phyloP scores from a whole-genome alignment of 371 early-diverging fungal genomes.

The Zychaea mexicana region DNA sequence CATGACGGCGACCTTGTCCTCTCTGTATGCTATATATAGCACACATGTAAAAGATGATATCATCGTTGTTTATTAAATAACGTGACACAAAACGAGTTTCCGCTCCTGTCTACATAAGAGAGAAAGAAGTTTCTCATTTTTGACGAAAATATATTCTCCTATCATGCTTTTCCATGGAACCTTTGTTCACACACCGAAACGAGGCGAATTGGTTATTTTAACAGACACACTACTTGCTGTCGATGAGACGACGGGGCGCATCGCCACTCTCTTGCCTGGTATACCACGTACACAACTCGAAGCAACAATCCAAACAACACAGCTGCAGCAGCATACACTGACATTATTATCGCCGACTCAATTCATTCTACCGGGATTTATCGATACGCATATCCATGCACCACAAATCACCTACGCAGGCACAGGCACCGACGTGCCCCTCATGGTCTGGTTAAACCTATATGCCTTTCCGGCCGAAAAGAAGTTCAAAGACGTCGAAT shows the following conservation, averaged over 20 bases:
- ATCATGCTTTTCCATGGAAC: conserved; percentile 13
- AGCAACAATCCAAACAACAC: too few relatives aligned
- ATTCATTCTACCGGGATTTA: conserved; percentile 64
- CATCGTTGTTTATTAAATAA: too few relatives aligned
- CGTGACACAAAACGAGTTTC: not conserved
- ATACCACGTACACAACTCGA: too few relatives aligned
- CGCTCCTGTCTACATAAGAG: not conserved
- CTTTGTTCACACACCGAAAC: conserved; percentile 12
- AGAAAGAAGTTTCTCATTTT: not conserved
- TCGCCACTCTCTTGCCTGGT: too few relatives aligned
- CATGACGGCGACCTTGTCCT: too few relatives aligned
- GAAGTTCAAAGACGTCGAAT: conserved; percentile 31
- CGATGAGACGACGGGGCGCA: not conserved
- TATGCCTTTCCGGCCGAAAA: conserved; percentile 73
- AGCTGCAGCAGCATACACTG: not conserved
- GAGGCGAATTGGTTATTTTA: not conserved
- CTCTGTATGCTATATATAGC: too few relatives aligned
- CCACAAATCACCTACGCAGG: conserved; percentile 73
- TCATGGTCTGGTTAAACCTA: conserved; percentile 53
- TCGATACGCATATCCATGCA: conserved; percentile 78
- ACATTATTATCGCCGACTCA: conserved; percentile 1
- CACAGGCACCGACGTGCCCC: conserved; percentile 66
- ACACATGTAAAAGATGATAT: too few relatives aligned
- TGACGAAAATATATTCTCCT: too few relatives aligned
- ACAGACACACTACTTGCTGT: not conserved